phyloP scores from a whole-genome alignment of 345 rosid species.

The Salix udensis region DNA sequence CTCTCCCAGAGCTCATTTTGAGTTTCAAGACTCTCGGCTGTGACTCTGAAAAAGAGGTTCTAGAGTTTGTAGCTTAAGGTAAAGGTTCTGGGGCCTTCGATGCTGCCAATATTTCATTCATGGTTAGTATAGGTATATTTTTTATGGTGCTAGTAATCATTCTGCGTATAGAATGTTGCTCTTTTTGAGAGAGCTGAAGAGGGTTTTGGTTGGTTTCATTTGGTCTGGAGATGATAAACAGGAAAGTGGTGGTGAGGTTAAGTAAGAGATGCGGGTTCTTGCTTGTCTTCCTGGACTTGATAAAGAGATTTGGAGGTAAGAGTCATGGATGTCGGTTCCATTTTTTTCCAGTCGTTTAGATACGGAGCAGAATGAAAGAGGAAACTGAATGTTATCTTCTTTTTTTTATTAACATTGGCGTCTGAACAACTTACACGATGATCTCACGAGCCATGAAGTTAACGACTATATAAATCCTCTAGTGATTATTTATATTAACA shows the following conservation, averaged over 20 bases:
- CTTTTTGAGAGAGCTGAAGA: background rate
- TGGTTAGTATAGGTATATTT: constrained; percentile 45
- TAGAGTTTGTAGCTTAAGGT: too few relatives aligned
- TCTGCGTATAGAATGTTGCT: background rate
- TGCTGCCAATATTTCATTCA: constrained; percentile 61
- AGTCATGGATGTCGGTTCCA: constrained; percentile 7
- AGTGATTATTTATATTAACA: too few relatives aligned
- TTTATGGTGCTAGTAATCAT: background rate
- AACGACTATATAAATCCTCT: accelerated
- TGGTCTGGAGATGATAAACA: background rate
- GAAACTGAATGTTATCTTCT: background rate
- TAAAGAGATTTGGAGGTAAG: background rate
- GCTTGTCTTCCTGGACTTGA: background rate
- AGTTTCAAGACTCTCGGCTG: too few relatives aligned
- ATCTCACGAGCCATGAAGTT: too few relatives aligned
- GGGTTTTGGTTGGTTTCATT: background rate
- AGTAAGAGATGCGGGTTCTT: background rate
- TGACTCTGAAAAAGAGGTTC: too few relatives aligned
- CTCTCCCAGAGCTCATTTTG: too few relatives aligned
- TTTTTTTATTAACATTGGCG: too few relatives aligned
- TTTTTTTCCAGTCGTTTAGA: background rate
- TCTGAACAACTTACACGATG: too few relatives aligned
- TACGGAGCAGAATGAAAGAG: background rate
- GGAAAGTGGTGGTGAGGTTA: background rate
- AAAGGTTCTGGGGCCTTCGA: constrained; percentile 74